Conservation (phyloP, 2,329 filamentous ascomycete genomes). For the Epichloe scottii region DNA sequence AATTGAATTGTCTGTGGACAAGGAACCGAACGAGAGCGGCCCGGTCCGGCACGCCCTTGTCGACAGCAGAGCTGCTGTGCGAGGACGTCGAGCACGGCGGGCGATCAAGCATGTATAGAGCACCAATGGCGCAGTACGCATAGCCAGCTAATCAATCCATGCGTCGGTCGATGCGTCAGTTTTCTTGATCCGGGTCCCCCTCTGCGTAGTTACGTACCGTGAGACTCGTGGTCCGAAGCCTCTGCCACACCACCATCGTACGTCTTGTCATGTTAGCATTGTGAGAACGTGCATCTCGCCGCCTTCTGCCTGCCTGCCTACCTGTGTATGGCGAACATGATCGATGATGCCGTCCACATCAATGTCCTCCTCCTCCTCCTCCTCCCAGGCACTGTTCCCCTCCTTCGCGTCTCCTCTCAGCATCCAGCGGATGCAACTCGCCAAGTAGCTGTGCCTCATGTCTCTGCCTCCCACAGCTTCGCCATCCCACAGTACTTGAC, state of each 20-base stretch:
- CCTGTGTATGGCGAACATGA: conserved; percentile 57
- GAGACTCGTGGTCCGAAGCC: conserved; percentile 66
- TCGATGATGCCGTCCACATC: conserved; percentile 55
- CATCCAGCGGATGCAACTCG: conserved; percentile 70
- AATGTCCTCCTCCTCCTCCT: conserved; percentile 61
- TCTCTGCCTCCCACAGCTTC: conserved; percentile 66
- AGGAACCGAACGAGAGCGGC: conserved; percentile 39
- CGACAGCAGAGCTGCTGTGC: conserved; percentile 13
- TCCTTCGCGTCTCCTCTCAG: conserved; percentile 48
- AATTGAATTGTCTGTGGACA: conserved; percentile 50
- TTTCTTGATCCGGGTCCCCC: not conserved
- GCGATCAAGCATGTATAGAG: conserved; percentile 62
- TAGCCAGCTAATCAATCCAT: conserved; percentile 53
- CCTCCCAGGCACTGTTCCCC: conserved; percentile 41
- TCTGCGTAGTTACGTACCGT: conserved; percentile 42
- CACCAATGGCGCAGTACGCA: conserved; percentile 75
- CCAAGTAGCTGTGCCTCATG: conserved; percentile 79
- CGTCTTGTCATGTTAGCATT: conserved; percentile 33
- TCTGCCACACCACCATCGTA: conserved; percentile 82
- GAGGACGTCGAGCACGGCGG: conserved; percentile 26
- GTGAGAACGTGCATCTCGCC: not conserved
- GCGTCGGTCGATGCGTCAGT: not conserved
- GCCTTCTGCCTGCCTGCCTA: conserved; percentile 8
- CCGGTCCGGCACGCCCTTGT: conserved; percentile 23
- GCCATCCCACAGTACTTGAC: conserved; percentile 56